These are phyloP conservation scores for Diutina neorugosa DNA, from an alignment of 1,139 yeast species.

Conservation along the genomic window DNA sequence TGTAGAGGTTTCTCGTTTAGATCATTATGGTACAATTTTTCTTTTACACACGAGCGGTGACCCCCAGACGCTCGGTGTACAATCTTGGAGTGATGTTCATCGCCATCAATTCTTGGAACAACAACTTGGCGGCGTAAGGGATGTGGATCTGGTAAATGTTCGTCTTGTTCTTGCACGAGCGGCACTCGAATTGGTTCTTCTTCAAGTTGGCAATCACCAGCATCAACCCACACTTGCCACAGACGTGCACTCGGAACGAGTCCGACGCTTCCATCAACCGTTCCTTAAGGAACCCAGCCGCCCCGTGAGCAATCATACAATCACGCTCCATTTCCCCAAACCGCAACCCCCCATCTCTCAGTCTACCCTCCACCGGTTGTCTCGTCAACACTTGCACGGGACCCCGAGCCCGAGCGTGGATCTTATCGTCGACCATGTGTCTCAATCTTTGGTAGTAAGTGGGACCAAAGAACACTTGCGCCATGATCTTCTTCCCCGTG, in stretches of 20 bases:
- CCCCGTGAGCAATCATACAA: slow-evolving; percentile 99
- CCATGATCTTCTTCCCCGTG: slow-evolving; percentile 95
- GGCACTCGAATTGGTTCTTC: slow-evolving; percentile 95
- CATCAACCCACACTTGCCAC: slow-evolving; percentile 98
- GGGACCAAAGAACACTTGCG: slow-evolving; percentile 97
- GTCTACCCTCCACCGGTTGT: slow-evolving; percentile 99
- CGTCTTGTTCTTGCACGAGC: slow-evolving; percentile 96
- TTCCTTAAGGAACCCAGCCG: slow-evolving; percentile 94
- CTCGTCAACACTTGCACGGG: slow-evolving; percentile 97
- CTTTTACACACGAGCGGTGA: slow-evolving; percentile 24
- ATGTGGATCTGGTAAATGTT: slow-evolving; percentile 94
- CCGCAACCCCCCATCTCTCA: slow-evolving; percentile 98
- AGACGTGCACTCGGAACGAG: slow-evolving; percentile 94
- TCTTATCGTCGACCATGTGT: slow-evolving; percentile 99
- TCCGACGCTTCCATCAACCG: slow-evolving; percentile 98
- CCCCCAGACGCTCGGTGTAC: slow-evolving; percentile 53
- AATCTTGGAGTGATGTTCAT: slow-evolving; percentile 90
- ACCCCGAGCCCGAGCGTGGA: slow-evolving; percentile 98
- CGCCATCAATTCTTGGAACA: slow-evolving; percentile 98
- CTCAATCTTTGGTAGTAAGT: slow-evolving; percentile 96
- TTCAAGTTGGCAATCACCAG: slow-evolving; percentile 92
- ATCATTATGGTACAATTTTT: background rate
- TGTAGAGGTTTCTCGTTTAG: background rate
- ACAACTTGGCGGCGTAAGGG: slow-evolving; percentile 92
- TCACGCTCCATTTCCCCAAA: slow-evolving; percentile 99